Conservation (phyloP, 2,329 filamentous ascomycete genomes). For the Albifimbria verrucaria region DNA sequence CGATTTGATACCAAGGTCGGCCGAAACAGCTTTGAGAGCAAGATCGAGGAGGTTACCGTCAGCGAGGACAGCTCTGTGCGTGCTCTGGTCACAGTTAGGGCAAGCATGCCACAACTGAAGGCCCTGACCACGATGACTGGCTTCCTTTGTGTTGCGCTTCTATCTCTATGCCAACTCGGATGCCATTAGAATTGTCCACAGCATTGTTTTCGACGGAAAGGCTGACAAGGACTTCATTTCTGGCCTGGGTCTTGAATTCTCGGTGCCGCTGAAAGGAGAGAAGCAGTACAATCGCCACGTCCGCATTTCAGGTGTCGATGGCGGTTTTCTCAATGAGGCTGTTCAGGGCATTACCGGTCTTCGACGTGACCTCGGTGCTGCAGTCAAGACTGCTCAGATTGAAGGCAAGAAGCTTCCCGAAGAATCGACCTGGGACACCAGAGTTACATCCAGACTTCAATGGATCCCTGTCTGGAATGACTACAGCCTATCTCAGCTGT, state of each 20-base stretch:
- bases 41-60: constrained; percentile 47
- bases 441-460: constrained; percentile 42
- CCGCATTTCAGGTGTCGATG: constrained; percentile 51
- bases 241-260: constrained; percentile 52
- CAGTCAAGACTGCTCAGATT: constrained; percentile 47
- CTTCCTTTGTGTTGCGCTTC: constrained; percentile 51
- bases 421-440: constrained; percentile 42
- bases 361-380: constrained; percentile 48
- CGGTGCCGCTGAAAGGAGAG: constrained; percentile 49
- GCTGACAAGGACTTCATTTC: constrained; percentile 47
- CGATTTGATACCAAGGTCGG: constrained; percentile 28
- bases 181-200: constrained; percentile 52
- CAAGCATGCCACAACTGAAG: constrained; percentile 29
- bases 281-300: constrained; percentile 58
- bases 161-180: constrained; percentile 58
- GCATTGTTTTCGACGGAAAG: constrained; percentile 52
- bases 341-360: constrained; percentile 59
- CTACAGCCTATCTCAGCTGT: constrained; percentile 54
- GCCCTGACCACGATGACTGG: constrained; percentile 37
- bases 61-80: constrained; percentile 30
- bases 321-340: constrained; percentile 54
- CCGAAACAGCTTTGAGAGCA: constrained; percentile 45
- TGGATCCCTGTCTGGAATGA: constrained; percentile 60
- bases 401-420: constrained; percentile 42
- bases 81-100: constrained; percentile 44